Evolutionary conservation across 2,329 filamentous ascomycete genomes (phyloP).

Genomic region (Arthroderma uncinatum): DNA sequence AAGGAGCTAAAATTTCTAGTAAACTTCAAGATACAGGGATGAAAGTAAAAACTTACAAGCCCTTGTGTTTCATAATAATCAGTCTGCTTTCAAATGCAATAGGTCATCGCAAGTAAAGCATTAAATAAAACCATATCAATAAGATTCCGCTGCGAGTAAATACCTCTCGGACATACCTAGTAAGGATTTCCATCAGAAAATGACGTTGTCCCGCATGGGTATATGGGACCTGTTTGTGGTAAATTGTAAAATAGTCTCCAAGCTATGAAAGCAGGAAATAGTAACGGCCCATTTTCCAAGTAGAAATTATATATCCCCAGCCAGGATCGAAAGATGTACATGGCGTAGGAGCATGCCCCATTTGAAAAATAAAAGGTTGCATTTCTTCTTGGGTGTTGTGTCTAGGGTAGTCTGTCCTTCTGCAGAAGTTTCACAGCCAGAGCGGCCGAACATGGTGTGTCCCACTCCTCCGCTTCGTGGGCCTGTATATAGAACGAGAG

Average conservation of each 20-base stretch:
- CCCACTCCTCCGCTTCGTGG: constrained; percentile 25
- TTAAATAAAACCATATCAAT: constrained; percentile 56
- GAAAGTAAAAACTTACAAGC: constrained; percentile 36
- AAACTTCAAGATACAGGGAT: constrained; percentile 13
- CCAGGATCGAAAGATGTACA: constrained; percentile 42
- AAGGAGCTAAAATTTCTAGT: constrained; percentile 39
- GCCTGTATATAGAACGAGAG: too few species aligned
- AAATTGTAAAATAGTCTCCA: constrained; percentile 45
- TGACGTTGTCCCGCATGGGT: neutral
- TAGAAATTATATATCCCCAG: constrained; percentile 43
- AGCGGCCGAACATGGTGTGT: constrained; percentile 57
- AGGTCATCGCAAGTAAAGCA: constrained; percentile 49
- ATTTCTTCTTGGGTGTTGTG: constrained; percentile 40
- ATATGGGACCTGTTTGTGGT: constrained; percentile 35
- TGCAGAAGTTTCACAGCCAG: constrained; percentile 53
- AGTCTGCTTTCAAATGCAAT: constrained; percentile 51
- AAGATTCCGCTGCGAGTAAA: constrained; percentile 52
- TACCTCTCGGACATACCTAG: constrained; percentile 35
- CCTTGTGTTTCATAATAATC: constrained; percentile 59
- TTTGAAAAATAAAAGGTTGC: constrained; percentile 41
- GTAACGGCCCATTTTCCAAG: constrained; percentile 42
- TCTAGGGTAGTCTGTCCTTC: constrained; percentile 51
- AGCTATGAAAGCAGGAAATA: constrained; percentile 37
- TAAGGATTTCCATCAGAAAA: neutral
- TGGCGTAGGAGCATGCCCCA: constrained; percentile 47